phyloP scores from a whole-genome alignment of 78 protist species.

The Dictyostelium citrinum region DNA sequence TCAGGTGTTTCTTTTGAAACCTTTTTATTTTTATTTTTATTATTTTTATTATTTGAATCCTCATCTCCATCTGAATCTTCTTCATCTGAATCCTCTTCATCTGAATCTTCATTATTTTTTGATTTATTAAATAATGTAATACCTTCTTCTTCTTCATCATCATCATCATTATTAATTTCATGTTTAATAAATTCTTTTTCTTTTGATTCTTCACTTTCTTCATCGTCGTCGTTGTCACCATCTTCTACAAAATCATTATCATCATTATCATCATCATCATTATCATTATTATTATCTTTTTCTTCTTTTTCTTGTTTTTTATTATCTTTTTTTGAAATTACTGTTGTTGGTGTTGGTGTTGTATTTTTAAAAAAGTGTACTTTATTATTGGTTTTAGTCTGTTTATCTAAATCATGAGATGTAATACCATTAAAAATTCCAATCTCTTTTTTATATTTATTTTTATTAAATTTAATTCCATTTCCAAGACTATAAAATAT shows the following conservation, averaged over 20 bases:
- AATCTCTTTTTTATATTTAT: conserved; percentile 47
- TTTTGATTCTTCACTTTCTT: not conserved
- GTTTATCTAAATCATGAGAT: not conserved
- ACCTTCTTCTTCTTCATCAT: not conserved
- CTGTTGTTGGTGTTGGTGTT: not conserved
- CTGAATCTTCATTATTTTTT: not conserved
- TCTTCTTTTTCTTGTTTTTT: not conserved
- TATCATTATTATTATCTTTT: not conserved
- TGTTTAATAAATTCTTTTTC: not conserved
- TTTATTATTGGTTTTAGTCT: not conserved
- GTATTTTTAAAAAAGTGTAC: conserved; percentile 21
- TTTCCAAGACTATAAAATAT: conserved; percentile 50
- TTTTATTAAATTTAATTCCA: conserved; percentile 51
- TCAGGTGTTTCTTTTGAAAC: conserved; percentile 9
- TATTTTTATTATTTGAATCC: not conserved
- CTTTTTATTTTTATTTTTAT: not conserved
- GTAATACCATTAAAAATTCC: conserved; percentile 17
- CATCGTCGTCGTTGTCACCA: not conserved
- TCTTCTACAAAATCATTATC: conserved; percentile 16
- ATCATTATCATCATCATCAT: not conserved
- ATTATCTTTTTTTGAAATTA: not conserved
- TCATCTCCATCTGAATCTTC: conserved; percentile 1
- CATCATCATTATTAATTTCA: not conserved
- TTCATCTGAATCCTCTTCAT: conserved; percentile 28
- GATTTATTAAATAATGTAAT: not conserved